These are phyloP conservation scores for Cymbopogon flexuosus DNA, from an alignment of 202 grass and related monocot species.

Conservation along the genomic window DNA sequence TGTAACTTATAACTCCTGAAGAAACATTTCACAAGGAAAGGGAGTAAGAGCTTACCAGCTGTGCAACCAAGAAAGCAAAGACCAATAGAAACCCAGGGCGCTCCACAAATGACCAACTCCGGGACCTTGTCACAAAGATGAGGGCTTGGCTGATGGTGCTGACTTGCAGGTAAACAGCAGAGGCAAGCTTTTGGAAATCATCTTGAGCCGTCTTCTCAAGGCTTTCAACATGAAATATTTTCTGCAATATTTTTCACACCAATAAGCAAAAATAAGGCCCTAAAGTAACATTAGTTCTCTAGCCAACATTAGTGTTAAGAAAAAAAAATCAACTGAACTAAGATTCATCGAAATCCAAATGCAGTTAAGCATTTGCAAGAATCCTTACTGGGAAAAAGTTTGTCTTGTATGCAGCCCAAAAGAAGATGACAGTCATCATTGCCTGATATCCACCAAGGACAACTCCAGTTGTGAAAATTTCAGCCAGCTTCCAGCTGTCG, in stretches of 20 bases:
- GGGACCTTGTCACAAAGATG: constrained; percentile 74
- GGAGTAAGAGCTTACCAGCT: constrained; percentile 30
- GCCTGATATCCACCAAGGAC: constrained; percentile 66
- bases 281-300: not conserved
- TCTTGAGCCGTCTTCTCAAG: constrained; percentile 55
- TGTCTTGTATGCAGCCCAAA: constrained; percentile 63
- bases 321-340: not conserved
- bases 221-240: constrained; percentile 51
- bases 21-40: not conserved
- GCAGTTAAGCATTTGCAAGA: not conserved
- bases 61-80: constrained; percentile 59
- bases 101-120: constrained; percentile 69
- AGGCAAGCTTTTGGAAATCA: constrained; percentile 57
- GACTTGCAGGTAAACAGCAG: constrained; percentile 79
- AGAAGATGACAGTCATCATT: constrained; percentile 81
- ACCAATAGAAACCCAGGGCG: constrained; percentile 56
- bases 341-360: not conserved
- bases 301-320: constrained; percentile 14
- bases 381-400: constrained; percentile 56
- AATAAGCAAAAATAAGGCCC: not conserved
- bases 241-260: constrained; percentile 1
- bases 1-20: not conserved
- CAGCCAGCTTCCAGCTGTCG: constrained; percentile 71
- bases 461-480: constrained; percentile 75
- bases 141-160: constrained; percentile 81